Evolutionary conservation across 192 early-diverging fungal genomes (phyloP).

Genomic region (Coemansia sp.): DNA sequence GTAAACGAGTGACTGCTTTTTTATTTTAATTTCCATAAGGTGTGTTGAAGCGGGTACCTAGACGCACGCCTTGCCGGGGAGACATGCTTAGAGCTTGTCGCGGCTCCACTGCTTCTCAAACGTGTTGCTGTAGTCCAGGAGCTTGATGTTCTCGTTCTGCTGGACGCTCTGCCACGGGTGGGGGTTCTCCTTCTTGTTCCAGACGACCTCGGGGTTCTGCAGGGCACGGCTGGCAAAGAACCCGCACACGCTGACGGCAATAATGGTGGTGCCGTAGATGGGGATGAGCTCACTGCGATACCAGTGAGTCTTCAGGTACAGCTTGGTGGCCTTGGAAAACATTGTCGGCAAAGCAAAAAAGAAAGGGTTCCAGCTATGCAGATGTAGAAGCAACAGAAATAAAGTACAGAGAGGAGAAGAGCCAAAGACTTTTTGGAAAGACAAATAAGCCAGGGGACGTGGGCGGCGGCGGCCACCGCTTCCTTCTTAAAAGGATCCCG

Average conservation of each 20-base stretch:
- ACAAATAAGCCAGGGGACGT: too few relatives aligned
- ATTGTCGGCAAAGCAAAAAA: constrained; percentile 21
- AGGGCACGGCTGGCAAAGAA: constrained; percentile 37
- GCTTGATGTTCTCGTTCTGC: constrained; percentile 50
- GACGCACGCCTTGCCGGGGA: too few relatives aligned
- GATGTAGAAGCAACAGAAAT: constrained; percentile 11
- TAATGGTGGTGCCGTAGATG: constrained; percentile 35
- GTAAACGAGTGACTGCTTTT: background rate
- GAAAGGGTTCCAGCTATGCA: constrained; percentile 3
- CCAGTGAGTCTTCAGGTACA: constrained; percentile 48
- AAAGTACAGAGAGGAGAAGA: constrained; percentile 14
- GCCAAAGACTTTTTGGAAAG: background rate
- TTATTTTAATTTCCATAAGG: too few relatives aligned
- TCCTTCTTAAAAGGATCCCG: too few relatives aligned
- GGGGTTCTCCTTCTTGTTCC: constrained; percentile 45
- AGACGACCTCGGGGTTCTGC: constrained; percentile 45
- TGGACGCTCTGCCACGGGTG: constrained; percentile 48
- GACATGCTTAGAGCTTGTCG: constrained; percentile 23
- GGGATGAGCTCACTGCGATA: constrained; percentile 50
- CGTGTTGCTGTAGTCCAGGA: constrained; percentile 36
- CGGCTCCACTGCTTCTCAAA: constrained; percentile 49
- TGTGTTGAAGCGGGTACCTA: too few relatives aligned
- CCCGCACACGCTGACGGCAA: constrained; percentile 31
- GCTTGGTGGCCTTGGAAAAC: constrained; percentile 42
- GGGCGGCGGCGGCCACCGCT: too few relatives aligned